phyloP scores from a whole-genome alignment of 2,329 filamentous ascomycete genomes.

The Cladophialophora psammophila region DNA sequence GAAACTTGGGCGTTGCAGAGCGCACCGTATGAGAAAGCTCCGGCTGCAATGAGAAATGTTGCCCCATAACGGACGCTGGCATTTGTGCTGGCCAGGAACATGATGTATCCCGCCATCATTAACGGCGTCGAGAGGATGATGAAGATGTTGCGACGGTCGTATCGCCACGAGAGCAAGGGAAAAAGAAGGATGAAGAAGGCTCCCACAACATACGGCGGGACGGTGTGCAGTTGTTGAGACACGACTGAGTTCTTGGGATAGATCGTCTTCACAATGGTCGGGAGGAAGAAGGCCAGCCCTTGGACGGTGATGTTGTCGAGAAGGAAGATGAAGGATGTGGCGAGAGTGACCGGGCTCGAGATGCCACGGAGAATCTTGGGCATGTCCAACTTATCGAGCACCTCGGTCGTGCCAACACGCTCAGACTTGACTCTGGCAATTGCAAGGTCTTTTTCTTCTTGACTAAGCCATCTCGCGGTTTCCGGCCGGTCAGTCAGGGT shows the following conservation, averaged over 20 bases:
- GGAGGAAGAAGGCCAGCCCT: slow-evolving; percentile 72
- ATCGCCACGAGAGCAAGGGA: slow-evolving; percentile 67
- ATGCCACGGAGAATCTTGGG: slow-evolving; percentile 69
- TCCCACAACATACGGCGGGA: slow-evolving; percentile 74
- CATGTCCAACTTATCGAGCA: slow-evolving; percentile 69
- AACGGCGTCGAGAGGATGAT: slow-evolving; percentile 67
- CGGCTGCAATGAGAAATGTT: slow-evolving; percentile 72
- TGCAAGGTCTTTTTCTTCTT: slow-evolving; percentile 71
- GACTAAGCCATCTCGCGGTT: slow-evolving; percentile 70
- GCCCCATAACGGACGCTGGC: slow-evolving; percentile 69
- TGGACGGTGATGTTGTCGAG: slow-evolving; percentile 75
- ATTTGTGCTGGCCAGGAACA: slow-evolving; percentile 68
- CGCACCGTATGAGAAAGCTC: slow-evolving; percentile 69
- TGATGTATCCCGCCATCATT: slow-evolving; percentile 73
- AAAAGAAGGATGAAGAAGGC: slow-evolving; percentile 70
- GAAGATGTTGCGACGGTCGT: slow-evolving; percentile 67
- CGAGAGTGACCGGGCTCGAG: slow-evolving; percentile 67
- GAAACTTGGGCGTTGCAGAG: slow-evolving; percentile 72
- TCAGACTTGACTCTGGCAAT: slow-evolving; percentile 73
- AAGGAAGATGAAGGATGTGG: slow-evolving; percentile 66
- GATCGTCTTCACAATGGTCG: slow-evolving; percentile 74
- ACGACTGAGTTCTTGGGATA: slow-evolving; percentile 66
- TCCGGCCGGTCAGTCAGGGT: slow-evolving; percentile 73
- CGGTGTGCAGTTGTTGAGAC: slow-evolving; percentile 72
- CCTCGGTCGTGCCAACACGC: slow-evolving; percentile 66